Conservation (phyloP, 768 basidiomycete genomes). For the Pholiota conissans region DNA sequence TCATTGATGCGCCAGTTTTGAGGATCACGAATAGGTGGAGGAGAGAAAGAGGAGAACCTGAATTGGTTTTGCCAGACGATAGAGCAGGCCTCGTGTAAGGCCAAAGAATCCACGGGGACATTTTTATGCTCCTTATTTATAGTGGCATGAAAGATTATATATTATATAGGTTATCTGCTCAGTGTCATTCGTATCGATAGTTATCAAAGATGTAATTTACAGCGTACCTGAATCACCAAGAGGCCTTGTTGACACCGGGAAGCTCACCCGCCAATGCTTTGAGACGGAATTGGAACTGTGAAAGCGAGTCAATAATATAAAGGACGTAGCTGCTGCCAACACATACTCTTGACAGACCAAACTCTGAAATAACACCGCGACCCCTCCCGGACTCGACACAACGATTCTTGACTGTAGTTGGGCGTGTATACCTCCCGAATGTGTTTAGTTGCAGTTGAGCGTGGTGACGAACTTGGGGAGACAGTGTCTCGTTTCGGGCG, state of each 20-base stretch:
- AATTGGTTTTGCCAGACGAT: constrained; percentile 38
- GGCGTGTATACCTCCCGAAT: constrained; percentile 79
- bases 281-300: constrained; percentile 85
- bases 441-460: constrained; percentile 93
- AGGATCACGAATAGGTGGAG: constrained; percentile 86
- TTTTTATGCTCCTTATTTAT: not conserved
- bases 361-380: constrained; percentile 86
- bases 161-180: constrained; percentile 9
- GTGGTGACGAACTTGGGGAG: constrained; percentile 86
- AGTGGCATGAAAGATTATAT: constrained; percentile 1
- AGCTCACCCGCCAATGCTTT: constrained; percentile 82
- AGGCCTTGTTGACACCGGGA: constrained; percentile 87
- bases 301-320: not conserved
- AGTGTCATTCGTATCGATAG: constrained; percentile 2
- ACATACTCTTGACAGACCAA: constrained; percentile 77
- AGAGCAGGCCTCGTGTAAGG: constrained; percentile 6
- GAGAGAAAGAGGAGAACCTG: constrained; percentile 74
- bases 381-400: constrained; percentile 86
- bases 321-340: constrained; percentile 10
- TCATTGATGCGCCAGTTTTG: constrained; percentile 74
- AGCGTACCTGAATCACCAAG: constrained; percentile 62
- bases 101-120: not conserved
- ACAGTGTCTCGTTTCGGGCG: constrained; percentile 88
- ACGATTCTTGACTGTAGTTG: constrained; percentile 87
- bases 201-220: constrained; percentile 1